Evolutionary conservation across 495 filamentous ascomycete genomes (phyloP), one percentile per base, ranked within the genome.

Genomic region (Entonaema liquescens): DNA sequence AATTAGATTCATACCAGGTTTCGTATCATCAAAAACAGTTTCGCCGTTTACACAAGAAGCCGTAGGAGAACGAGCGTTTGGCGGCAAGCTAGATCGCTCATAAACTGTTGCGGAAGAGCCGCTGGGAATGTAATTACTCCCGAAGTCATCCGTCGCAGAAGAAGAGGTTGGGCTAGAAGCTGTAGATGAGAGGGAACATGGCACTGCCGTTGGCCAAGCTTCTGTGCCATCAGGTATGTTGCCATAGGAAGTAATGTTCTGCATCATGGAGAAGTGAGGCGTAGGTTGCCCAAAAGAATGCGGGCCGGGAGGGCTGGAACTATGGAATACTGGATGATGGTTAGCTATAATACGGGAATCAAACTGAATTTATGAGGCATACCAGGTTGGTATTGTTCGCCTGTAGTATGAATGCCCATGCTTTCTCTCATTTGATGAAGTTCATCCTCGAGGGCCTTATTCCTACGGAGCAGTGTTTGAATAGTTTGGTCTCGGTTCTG

Each of bases 131-230:
- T 81, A 83, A 33, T 75, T 77, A 23, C 70, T 67, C 15, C 72
- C 58, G 50, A 77, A 81, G 5, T 82, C 81, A 19, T 84, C 81
- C 12, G 76, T 73, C 33, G 68, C 73, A 4, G 62, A 76, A 19
- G 81, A 81, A 0, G 82, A 81, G 0, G 78, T 73, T 2, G 83
- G 81, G 52, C 82, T 84, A 2, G 83, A 83, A 5, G 73, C 81
- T 8, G 76, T 77, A 31, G 81, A 82, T 15, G 76, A 62, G 13
- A 78, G 70, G 8, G 76, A 77, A 17, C 71, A 74, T 29, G 75
- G 58, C 12, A 80, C 72, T 12, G 68, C 62, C 21, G 74, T 19
- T 21, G 76, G 66, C 80, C 80, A 82, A 12, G 74, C 47, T 9
- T 80, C 79, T 40, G 78, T 78, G 13, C 73, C 72, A 54, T 80